Conservation (phyloP, 2,329 filamentous ascomycete species). For the Fusarium sp. region DNA sequence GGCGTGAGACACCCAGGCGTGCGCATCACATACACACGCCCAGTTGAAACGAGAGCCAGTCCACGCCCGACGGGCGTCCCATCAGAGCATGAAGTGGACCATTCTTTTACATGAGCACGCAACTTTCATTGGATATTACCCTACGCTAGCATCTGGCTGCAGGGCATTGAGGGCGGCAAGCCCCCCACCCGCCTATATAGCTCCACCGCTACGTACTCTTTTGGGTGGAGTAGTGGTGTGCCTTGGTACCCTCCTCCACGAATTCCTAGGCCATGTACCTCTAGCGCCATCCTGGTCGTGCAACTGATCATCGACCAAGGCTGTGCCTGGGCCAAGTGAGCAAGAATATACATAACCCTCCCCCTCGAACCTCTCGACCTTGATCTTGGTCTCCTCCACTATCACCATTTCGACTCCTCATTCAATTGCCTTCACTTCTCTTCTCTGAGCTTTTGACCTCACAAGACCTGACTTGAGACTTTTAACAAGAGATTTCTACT, state of each 20-base stretch:
- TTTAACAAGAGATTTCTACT: slow-evolving; percentile 14
- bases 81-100: slow-evolving; percentile 25
- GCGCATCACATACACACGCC: slow-evolving; percentile 15
- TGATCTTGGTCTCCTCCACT: slow-evolving; percentile 32
- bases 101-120: slow-evolving; percentile 26
- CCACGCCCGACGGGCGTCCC: slow-evolving; percentile 33
- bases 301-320: slow-evolving; percentile 45
- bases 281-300: slow-evolving; percentile 39
- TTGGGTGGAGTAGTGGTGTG: slow-evolving; percentile 38
- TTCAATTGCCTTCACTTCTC: slow-evolving; percentile 37
- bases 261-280: slow-evolving; percentile 46
- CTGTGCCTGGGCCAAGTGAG: slow-evolving; percentile 41
- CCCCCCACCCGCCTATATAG: slow-evolving; percentile 29
- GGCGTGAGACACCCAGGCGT: slow-evolving; percentile 36
- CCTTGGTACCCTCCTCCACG: slow-evolving; percentile 44
- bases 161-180: slow-evolving; percentile 44
- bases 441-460: slow-evolving; percentile 25
- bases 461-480: slow-evolving; percentile 28
- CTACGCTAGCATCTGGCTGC: slow-evolving; percentile 42
- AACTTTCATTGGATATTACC: slow-evolving; percentile 26
- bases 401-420: slow-evolving; percentile 35
- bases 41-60: slow-evolving; percentile 28
- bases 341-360: slow-evolving; percentile 45
- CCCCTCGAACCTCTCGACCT: slow-evolving; percentile 37
- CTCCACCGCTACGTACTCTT: slow-evolving; percentile 34